Base-by-base conservation (phyloP, 2,329 filamentous ascomycete genomes). In the Diaporthe ampelina region DNA sequence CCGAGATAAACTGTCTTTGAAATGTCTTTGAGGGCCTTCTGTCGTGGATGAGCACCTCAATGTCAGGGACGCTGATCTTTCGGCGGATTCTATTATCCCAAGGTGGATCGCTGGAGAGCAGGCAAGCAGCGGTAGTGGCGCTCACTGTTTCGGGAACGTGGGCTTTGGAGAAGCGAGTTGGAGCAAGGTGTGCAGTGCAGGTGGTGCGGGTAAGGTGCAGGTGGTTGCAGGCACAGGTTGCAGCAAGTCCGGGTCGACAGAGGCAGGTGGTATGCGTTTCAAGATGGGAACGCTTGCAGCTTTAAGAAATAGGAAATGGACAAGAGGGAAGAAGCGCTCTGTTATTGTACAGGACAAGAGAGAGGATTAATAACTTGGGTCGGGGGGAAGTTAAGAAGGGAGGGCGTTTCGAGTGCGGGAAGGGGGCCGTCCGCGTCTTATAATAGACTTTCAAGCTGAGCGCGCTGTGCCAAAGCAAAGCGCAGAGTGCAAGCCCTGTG, bases 351-450 rank as follows among this genome's bases (percentile, higher is more conserved):
- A 73, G 65, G 72, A 73, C 63, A 67, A 61, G 73, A 67, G 40
- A 48, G 59, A 70, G 54, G 58, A 59, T 65, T 74, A 68, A 71
- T 76, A 70, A 75, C 69, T 76, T 72, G 68, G 63, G 63, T 54
- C 32, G 63, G 50, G 63, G 68, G 63, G 52, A 72, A 63, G 32
- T 63, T 52, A 63, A 72, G 57, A 63, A 75, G 67, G 74, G 75
- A 76, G 75, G 61, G 69, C 57, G 73, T 75, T 75, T 75, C 74
- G 74, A 75, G 67, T 74, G 72, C 74, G 75, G 76, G 74, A 77
- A 75, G 76, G 76, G 76, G 75, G 71, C 69, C 75, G 71, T 75
- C 73, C 74, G 72, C 75, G 74, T 77, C 76, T 77, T 77, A 77
- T 77, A 77, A 76, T 76, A 76, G 72, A 59, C 63, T 69, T 75